A percentile compares a stretch with the other conserved stretches of the same genome.
Conservation (phyloP, 2,329 filamentous ascomycete species). For the Monascus ruber region DNA sequence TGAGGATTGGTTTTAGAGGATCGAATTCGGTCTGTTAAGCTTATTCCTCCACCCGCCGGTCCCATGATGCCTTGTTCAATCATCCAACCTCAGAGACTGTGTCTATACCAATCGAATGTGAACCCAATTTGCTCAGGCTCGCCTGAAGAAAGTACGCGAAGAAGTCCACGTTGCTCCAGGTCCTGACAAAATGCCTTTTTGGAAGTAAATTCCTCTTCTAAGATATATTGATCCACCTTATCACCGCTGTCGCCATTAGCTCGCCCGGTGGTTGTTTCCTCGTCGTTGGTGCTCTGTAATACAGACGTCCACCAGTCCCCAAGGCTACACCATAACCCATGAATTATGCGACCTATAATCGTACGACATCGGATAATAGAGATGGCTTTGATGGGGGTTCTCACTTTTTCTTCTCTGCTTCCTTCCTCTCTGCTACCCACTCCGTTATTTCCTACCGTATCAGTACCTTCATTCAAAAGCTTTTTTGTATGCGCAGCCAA, state of each 20-base stretch:
- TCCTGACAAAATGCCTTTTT: slow-evolving; percentile 14
- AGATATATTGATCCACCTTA: slow-evolving; percentile 2
- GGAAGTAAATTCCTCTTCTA: slow-evolving; percentile 7
- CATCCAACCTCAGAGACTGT: slow-evolving; percentile 1
- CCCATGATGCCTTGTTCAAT: not conserved
- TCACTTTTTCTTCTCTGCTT: no score
- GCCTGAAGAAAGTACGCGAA: slow-evolving; percentile 11
- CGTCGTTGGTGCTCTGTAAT: slow-evolving; percentile 3
- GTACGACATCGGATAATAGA: no score
- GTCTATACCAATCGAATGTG: slow-evolving; percentile 11
- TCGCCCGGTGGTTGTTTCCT: not conserved
- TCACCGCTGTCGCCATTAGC: slow-evolving; percentile 2
- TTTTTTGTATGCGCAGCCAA: slow-evolving; percentile 7
- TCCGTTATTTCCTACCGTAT: no score
- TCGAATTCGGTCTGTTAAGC: no score
- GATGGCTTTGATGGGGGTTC: no score
- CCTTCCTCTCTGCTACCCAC: no score
- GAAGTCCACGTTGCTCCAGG: slow-evolving; percentile 14
- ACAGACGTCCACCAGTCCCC: slow-evolving; percentile 3
- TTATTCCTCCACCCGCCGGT: no score
- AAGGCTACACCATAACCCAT: slow-evolving; percentile 5
- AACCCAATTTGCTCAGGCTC: slow-evolving; percentile 15
- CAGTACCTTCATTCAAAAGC: slow-evolving; percentile 1
- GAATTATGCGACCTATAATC: slow-evolving; percentile 5
- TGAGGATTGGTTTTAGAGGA: no score